These are phyloP conservation scores for Penicillium psychrosexuale DNA, from an alignment of 2,329 filamentous ascomycete species.

Conservation along the genomic window DNA sequence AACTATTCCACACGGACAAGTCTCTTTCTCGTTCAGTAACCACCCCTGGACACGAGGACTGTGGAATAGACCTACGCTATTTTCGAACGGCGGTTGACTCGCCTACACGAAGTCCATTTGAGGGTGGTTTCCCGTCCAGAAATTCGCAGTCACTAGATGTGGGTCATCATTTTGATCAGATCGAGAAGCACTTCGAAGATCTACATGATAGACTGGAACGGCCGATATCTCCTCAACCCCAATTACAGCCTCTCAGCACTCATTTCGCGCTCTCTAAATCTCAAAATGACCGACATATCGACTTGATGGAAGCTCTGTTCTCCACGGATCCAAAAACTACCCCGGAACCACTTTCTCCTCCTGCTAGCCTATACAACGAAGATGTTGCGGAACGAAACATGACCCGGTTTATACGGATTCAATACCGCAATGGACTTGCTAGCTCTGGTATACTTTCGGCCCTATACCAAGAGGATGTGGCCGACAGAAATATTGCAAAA, in stretches of 20 bases:
- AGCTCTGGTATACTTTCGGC: slow-evolving; percentile 35
- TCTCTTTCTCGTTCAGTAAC: slow-evolving; percentile 14
- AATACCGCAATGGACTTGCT: slow-evolving; percentile 24
- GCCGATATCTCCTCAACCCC: slow-evolving; percentile 27
- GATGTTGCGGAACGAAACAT: slow-evolving; percentile 46
- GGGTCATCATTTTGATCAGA: slow-evolving; percentile 35
- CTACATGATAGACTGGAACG: slow-evolving; percentile 37
- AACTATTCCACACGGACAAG: slow-evolving; percentile 33
- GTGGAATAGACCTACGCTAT: slow-evolving; percentile 4
- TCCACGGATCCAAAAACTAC: slow-evolving; percentile 29
- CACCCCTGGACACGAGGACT: slow-evolving; percentile 7
- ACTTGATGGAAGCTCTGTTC: slow-evolving; percentile 41
- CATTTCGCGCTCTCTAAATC: slow-evolving; percentile 20
- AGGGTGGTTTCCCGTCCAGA: slow-evolving; percentile 10
- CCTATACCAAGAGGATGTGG: slow-evolving; percentile 43
- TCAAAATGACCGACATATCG: slow-evolving; percentile 35
- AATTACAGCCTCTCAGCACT: slow-evolving; percentile 23
- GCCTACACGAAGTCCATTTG: slow-evolving; percentile 11
- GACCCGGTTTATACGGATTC: slow-evolving; percentile 31
- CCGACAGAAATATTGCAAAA: slow-evolving; percentile 39
- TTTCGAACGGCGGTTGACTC: slow-evolving; percentile 8
- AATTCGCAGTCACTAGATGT: slow-evolving; percentile 23
- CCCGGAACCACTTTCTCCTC: slow-evolving; percentile 26
- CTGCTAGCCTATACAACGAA: slow-evolving; percentile 41
- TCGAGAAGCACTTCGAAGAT: slow-evolving; percentile 41